Evolutionary conservation across 768 basidiomycete genomes (phyloP), one percentile per base, ranked within the genome.

Genomic region (Mycena floridula): DNA sequence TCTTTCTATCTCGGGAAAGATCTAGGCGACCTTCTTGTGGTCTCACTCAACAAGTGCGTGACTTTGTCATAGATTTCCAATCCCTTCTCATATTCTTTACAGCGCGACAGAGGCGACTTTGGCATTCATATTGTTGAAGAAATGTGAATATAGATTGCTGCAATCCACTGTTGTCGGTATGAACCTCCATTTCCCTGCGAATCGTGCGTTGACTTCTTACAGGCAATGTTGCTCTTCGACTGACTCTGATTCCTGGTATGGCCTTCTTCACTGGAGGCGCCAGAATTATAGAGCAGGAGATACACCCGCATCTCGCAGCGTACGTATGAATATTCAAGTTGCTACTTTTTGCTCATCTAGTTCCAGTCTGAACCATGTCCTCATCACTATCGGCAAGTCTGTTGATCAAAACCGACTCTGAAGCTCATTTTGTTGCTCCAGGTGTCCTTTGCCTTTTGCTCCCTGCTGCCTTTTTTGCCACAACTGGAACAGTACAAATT

Each of bases 161-260:
- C 85, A 87, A 52, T 74, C 81, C 0, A 85, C 83, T 0, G 76
- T 86, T 26, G 67, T 77, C 24, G 83, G 79, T 76, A 46, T 16
- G 62, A 28, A 7, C n/a, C 6, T 18, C 42, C 18, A 5, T 20
- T 11, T 9, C 7, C 16, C 1, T 36, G 23, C n/a, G 24, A 32
- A 16, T 28, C 28, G 7, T 28, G 40, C 39, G n/a, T 38, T 46
- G 11, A 36, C 40, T 25, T 8, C 23, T n/a, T 32, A 6, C 46
- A 78, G 81, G 85, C 15, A 85, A 87, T 6, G 70, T 85, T 5
- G 60, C 87, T n/a, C 68, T 89, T 9, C 85, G 85, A 56, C 69
- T 87, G 0, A 69, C 87, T 1, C 70, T 89, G 12, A 68, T 87
- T 37, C 84, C 85, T 0, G 85, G 85, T 3, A 67, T 74, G 5